Base-by-base conservation (phyloP, 176 grass and related monocot genomes). In the Oryza glumipatula region DNA sequence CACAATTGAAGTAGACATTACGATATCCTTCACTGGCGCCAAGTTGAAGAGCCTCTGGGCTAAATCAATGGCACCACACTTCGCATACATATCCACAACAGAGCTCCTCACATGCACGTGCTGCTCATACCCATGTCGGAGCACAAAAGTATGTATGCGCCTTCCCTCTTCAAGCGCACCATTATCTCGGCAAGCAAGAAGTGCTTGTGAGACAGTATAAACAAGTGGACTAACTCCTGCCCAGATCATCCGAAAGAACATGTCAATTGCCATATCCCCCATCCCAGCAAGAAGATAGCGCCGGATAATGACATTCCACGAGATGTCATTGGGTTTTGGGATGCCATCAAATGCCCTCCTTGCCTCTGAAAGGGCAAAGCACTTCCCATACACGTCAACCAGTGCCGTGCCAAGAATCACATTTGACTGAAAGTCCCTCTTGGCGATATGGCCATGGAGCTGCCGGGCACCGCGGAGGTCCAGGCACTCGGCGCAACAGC, bases 241-340 rank as follows among this genome's bases (percentile, higher is more conserved):
- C 86, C 74, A 7, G 35, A 99, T 76, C 96, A 99, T 99, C 77
- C 75, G 69, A 73, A 76, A 94, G 86, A 99, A 99, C 90, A 94
- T 85, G 21, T 85, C n/a, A n/a, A 94, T 67, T 13, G 96, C 91
- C 46, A 89, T 88, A 26, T 70, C 24, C 2, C 91, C 87, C 86
- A 78, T 90, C 12, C 89, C 88, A 77, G 88, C 84, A n/a, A 96
- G 91, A 76, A 89, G 90, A 83, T 96, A 94, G 24, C 91, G 88
- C 10, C 93, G 84, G 63, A 94, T 69, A 52, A 99, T 92, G 84
- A 94, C 90, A 80, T 99, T 96, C 96, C 96, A 96, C 6, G 94
- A 92, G 73, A 99, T 68, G 9, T 38, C 88, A 88, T 92, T 94
- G 41, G 93, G 93, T 71, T 86, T 38, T 0, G 45, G 49, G 65